Percentiles rank a stretch among this genome's conserved stretches.
phyloP scores from a whole-genome alignment of 257 asterid genomes.

The Eustoma russellianum region DNA sequence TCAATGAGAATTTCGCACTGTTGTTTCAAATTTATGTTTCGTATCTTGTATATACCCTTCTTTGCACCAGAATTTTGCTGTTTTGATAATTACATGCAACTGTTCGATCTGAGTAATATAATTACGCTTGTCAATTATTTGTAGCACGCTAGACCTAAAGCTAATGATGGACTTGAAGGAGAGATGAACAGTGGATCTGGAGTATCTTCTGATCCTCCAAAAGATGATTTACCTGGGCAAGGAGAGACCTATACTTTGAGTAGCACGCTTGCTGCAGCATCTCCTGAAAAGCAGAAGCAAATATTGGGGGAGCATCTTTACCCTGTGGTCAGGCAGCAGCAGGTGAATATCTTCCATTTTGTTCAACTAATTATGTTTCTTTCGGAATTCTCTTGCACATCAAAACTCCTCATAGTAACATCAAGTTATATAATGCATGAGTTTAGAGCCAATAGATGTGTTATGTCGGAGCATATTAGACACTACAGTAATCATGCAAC shows the following conservation, averaged over 20 bases:
- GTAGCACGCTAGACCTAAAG: conserved; percentile 25
- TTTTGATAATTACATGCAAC: neutral
- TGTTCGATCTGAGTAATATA: neutral
- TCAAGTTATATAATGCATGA: too few relatives aligned
- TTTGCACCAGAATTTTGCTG: too few relatives aligned
- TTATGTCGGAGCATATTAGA: too few relatives aligned
- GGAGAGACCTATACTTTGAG: conserved; percentile 54
- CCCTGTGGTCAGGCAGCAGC: conserved; percentile 60
- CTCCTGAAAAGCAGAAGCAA: conserved; percentile 63
- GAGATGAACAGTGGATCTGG: conserved; percentile 26
- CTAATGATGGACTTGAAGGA: conserved; percentile 12
- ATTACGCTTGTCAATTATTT: conserved; percentile 3
- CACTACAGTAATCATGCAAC: too few relatives aligned
- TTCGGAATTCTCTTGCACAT: neutral
- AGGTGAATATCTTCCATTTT: conserved; percentile 28
- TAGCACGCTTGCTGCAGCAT: conserved; percentile 55
- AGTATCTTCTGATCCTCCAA: conserved; percentile 11
- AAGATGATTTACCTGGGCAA: conserved; percentile 25
- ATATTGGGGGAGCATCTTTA: conserved; percentile 70
- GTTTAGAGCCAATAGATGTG: too few relatives aligned
- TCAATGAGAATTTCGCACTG: too few relatives aligned
- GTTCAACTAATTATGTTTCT: neutral
- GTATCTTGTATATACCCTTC: too few relatives aligned
- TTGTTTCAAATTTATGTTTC: too few relatives aligned
- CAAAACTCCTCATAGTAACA: too few relatives aligned